Evolutionary conservation across 345 rosid genomes (phyloP).

Genomic region (Populus ilicifolia): DNA sequence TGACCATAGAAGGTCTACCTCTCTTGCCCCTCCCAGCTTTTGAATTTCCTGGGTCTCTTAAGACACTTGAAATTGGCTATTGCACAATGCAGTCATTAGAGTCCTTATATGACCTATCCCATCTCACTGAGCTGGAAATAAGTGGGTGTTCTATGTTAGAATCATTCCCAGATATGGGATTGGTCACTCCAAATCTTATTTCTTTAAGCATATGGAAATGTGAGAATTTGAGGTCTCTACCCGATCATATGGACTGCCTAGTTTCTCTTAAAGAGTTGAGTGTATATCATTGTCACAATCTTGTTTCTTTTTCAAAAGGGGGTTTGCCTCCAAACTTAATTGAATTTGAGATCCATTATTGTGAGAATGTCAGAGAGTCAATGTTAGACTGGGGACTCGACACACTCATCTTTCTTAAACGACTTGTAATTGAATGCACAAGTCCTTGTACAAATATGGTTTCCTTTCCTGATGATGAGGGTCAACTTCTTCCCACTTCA

Average conservation of each 20-base stretch:
- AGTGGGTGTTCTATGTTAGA: constrained; percentile 14
- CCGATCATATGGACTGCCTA: constrained; percentile 18
- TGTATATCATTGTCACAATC: constrained; percentile 3
- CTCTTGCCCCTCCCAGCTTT: background rate
- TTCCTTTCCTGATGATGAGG: constrained; percentile 27
- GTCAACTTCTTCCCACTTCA: constrained; percentile 22
- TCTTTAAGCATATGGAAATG: constrained; percentile 6
- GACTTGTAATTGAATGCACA: constrained; percentile 9
- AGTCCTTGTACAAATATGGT: constrained; percentile 4
- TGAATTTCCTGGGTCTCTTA: background rate
- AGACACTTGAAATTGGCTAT: background rate
- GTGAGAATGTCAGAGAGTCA: constrained; percentile 14
- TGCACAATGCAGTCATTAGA: background rate
- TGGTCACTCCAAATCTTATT: constrained; percentile 12
- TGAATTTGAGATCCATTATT: constrained; percentile 9
- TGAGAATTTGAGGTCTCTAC: constrained; percentile 15
- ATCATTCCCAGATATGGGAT: constrained; percentile 16
- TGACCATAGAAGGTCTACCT: constrained; percentile 1
- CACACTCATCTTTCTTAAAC: constrained; percentile 26
- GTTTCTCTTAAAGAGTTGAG: background rate
- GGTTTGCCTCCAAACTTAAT: constrained; percentile 30
- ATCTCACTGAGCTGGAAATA: constrained; percentile 14
- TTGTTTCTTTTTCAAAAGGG: constrained; percentile 19
- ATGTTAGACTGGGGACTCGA: constrained; percentile 23
- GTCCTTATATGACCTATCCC: background rate